phyloP scores from a whole-genome alignment of 176 grass and related monocot species.

The Juncus effusus region DNA sequence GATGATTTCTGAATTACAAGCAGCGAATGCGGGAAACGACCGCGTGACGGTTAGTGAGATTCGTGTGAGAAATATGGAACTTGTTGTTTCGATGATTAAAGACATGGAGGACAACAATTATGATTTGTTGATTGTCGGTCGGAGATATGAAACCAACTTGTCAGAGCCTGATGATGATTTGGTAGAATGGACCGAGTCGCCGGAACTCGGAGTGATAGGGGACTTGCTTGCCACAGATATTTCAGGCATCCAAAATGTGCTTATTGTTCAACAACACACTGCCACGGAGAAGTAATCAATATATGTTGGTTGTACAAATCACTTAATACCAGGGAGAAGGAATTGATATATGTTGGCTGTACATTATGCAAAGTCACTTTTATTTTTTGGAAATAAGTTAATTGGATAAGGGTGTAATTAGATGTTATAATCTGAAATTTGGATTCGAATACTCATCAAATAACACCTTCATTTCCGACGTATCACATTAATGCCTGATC shows the following conservation, averaged over 20 bases:
- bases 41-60: slow-evolving; percentile 12
- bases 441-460: too few species aligned
- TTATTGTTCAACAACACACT: slow-evolving; percentile 30
- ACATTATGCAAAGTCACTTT: too few species aligned
- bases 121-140: slow-evolving; percentile 32
- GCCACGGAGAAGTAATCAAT: too few species aligned
- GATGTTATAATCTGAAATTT: too few species aligned
- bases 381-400: too few species aligned
- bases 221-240: slow-evolving; percentile 27
- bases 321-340: too few species aligned
- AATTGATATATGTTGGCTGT: too few species aligned
- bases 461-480: too few species aligned
- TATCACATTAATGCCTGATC: too few species aligned
- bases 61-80: neutral
- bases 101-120: neutral
- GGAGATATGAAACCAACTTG: neutral
- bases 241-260: slow-evolving; percentile 1
- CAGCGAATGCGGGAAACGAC: neutral
- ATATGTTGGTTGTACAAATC: too few species aligned
- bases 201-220: slow-evolving; percentile 12
- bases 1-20: slow-evolving; percentile 18
- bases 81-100: neutral
- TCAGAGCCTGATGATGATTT: neutral
- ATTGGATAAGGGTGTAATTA: too few species aligned
- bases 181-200: neutral